Conservation (phyloP, 2,329 filamentous ascomycete species). For the Pseudocercospora vitis region DNA sequence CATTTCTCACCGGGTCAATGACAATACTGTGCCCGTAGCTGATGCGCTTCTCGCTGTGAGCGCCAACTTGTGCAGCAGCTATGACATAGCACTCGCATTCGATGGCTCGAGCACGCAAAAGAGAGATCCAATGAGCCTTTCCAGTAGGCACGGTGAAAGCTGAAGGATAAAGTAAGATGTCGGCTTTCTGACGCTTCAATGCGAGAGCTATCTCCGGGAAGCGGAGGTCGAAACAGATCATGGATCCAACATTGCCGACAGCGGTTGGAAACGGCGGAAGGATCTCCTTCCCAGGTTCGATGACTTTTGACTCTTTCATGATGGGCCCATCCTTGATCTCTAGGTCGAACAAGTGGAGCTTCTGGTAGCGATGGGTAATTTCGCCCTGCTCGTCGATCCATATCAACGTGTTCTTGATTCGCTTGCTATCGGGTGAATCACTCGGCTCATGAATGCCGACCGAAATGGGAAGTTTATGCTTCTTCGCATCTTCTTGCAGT, state of each 20-base stretch:
- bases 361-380: slow-evolving; percentile 72
- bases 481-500: slow-evolving; percentile 65
- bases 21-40: slow-evolving; percentile 88
- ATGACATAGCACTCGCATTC: slow-evolving; percentile 87
- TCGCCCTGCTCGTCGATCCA: slow-evolving; percentile 64
- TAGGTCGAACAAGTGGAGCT: slow-evolving; percentile 74
- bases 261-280: slow-evolving; percentile 69
- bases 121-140: slow-evolving; percentile 77
- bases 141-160: slow-evolving; percentile 89
- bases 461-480: slow-evolving; percentile 69
- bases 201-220: slow-evolving; percentile 74
- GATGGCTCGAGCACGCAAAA: slow-evolving; percentile 78
- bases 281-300: slow-evolving; percentile 66
- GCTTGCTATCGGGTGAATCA: slow-evolving; percentile 46
- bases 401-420: slow-evolving; percentile 64
- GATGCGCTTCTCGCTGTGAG: slow-evolving; percentile 70
- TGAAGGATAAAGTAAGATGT: slow-evolving; percentile 81
- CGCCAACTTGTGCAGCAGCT: slow-evolving; percentile 77
- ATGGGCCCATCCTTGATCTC: slow-evolving; percentile 56
- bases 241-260: slow-evolving; percentile 72
- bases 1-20: slow-evolving; percentile 65
- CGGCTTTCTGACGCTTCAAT: slow-evolving; percentile 65
- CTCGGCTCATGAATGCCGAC: slow-evolving; percentile 83
- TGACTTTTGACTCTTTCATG: slow-evolving; percentile 64
- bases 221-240: slow-evolving; percentile 89